These are phyloP conservation scores for Cercospora berteroae DNA, from an alignment of 2,329 filamentous ascomycete species.

Conservation along the genomic window DNA sequence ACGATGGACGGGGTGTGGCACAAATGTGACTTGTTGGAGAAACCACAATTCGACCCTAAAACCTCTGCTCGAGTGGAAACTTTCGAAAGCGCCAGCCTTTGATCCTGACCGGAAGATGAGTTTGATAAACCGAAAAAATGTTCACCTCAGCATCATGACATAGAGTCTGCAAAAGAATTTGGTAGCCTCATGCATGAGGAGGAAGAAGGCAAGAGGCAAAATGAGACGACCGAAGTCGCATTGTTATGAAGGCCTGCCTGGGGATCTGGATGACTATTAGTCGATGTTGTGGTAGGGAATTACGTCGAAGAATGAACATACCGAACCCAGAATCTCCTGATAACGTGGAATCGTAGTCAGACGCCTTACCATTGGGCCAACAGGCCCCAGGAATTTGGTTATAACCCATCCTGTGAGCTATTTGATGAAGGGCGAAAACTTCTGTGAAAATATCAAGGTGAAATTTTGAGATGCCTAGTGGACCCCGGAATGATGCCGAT, in stretches of 20 bases:
- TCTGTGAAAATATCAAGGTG: neutral
- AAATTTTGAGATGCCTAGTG: neutral
- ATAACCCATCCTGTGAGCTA: neutral
- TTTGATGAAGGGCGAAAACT: neutral
- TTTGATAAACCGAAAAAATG: neutral
- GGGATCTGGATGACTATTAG: neutral
- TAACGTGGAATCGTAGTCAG: slow-evolving; percentile 49
- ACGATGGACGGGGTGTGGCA: no score
- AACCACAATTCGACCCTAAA: no score
- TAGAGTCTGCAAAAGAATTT: neutral
- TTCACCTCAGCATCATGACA: neutral
- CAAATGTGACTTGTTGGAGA: no score
- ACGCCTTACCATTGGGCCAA: slow-evolving; percentile 53
- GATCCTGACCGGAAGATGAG: no score
- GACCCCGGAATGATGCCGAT: neutral
- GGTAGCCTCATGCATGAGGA: neutral
- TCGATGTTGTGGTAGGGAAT: neutral
- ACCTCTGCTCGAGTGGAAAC: neutral
- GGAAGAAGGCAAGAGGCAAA: neutral
- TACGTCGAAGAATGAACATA: neutral
- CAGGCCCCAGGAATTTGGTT: neutral
- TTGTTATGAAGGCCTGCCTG: neutral
- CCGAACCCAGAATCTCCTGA: slow-evolving; percentile 43
- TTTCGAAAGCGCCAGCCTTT: neutral
- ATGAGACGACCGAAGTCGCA: neutral